Percentiles rank a stretch among this genome's conserved stretches.
Conservation (phyloP, 768 basidiomycete species). For the Antrodiella citrinella region DNA sequence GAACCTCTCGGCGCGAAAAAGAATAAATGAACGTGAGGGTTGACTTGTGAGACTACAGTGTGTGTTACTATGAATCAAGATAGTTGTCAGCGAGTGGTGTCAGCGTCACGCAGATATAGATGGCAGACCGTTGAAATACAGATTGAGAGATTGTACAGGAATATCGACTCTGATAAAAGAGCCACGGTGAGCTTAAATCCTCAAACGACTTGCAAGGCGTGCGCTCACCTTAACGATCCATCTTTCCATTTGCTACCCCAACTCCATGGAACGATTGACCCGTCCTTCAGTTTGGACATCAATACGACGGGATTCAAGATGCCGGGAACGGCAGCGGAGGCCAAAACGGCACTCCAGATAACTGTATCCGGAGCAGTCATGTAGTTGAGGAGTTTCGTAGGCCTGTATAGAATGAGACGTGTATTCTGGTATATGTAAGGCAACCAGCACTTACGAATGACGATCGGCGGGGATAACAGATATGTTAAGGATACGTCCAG, state of each 20-base stretch:
- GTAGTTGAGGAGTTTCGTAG: slow-evolving; percentile 93
- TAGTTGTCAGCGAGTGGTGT: no score
- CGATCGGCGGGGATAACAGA: slow-evolving; percentile 87
- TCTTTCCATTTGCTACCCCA: slow-evolving; percentile 95
- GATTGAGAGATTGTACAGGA: slow-evolving; percentile 78
- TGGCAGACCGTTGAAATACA: slow-evolving; percentile 77
- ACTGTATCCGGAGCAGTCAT: slow-evolving; percentile 91
- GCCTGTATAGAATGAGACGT: slow-evolving; percentile 39
- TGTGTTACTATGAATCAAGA: slow-evolving; percentile 63
- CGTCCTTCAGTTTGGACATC: slow-evolving; percentile 84
- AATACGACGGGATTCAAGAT: slow-evolving; percentile 93
- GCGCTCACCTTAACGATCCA: slow-evolving; percentile 68
- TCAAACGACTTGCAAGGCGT: neutral
- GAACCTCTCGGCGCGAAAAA: slow-evolving; percentile 90
- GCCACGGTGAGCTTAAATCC: no score
- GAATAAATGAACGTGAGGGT: slow-evolving; percentile 87
- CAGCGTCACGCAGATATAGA: no score
- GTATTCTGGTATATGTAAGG: no score
- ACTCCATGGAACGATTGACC: slow-evolving; percentile 81
- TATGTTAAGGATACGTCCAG: slow-evolving; percentile 89
- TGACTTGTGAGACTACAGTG: slow-evolving; percentile 91
- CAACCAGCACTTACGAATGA: slow-evolving; percentile 56
- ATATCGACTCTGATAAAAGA: slow-evolving; percentile 83
- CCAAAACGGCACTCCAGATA: slow-evolving; percentile 74
- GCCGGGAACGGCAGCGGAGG: slow-evolving; percentile 92